A percentile compares a stretch with the other conserved stretches of the same genome.
Conservation (phyloP, 305 asterid species). For the Fraxinus dipetala region DNA sequence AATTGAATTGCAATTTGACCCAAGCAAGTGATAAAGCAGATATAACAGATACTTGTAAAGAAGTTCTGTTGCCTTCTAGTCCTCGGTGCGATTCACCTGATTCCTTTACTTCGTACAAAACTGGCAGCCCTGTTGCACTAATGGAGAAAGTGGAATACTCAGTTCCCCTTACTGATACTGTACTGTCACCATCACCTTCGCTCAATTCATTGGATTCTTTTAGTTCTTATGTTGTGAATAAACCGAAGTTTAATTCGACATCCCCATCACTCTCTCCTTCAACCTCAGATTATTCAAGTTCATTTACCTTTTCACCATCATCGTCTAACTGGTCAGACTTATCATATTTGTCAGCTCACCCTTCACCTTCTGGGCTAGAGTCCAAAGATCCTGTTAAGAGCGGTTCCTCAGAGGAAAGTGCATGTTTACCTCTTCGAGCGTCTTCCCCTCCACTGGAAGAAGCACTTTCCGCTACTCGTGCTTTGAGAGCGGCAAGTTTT, state of each 20-base stretch:
- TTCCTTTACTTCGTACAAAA: slow-evolving; percentile 46
- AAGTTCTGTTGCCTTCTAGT: slow-evolving; percentile 32
- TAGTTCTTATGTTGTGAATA: slow-evolving; percentile 46
- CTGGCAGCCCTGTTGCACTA: slow-evolving; percentile 43
- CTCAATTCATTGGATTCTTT: slow-evolving; percentile 58
- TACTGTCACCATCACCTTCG: slow-evolving; percentile 48
- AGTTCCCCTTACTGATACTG: slow-evolving; percentile 27
- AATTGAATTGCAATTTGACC: slow-evolving; percentile 26
- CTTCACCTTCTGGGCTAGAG: slow-evolving; percentile 54
- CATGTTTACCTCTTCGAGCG: slow-evolving; percentile 30
- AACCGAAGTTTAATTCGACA: slow-evolving; percentile 42
- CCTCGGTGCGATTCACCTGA: slow-evolving; percentile 42
- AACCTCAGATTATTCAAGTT: slow-evolving; percentile 72
- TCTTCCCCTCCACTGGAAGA: slow-evolving; percentile 32
- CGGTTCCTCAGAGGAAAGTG: slow-evolving; percentile 19
- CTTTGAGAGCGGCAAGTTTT: slow-evolving; percentile 27
- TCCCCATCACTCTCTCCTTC: slow-evolving; percentile 83
- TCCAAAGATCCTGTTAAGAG: slow-evolving; percentile 25
- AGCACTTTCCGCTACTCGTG: slow-evolving; percentile 26
- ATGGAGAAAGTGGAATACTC: slow-evolving; percentile 27
- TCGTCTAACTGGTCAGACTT: slow-evolving; percentile 89
- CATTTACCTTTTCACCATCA: slow-evolving; percentile 76
- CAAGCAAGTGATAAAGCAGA: slow-evolving; percentile 24
- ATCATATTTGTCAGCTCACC: slow-evolving; percentile 60
- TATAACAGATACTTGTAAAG: slow-evolving; percentile 21